phyloP scores from a whole-genome alignment of 139 green algal genomes.

The Volvox africanus region DNA sequence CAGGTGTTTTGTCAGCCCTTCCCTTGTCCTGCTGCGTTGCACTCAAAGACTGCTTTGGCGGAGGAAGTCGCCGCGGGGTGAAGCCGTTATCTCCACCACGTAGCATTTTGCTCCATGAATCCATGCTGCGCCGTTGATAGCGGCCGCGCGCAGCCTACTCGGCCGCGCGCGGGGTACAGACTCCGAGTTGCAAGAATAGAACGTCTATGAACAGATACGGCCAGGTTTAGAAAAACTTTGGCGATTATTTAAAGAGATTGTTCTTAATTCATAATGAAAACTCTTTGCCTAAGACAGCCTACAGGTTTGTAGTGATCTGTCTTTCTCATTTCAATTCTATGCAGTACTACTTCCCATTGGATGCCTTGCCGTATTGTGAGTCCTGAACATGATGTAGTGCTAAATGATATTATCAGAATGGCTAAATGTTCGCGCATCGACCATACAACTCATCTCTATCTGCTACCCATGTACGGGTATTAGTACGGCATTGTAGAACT shows the following conservation, averaged over 20 bases:
- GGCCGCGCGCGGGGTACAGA: slow-evolving; percentile 5
- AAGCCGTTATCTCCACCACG: slow-evolving; percentile 1
- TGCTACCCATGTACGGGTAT: no score
- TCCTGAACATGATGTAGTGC: neutral
- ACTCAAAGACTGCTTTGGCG: neutral
- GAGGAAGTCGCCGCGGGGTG: neutral
- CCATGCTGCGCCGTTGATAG: neutral
- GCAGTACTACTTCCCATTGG: no score
- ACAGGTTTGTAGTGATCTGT: no score
- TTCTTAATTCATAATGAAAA: no score
- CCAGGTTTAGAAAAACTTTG: neutral
- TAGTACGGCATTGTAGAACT: no score
- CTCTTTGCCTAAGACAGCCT: no score
- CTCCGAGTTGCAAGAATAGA: no score
- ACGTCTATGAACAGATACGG: neutral
- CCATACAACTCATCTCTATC: no score
- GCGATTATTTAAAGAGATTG: no score
- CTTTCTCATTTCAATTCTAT: no score
- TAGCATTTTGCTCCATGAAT: slow-evolving; percentile 12
- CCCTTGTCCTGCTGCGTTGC: neutral
- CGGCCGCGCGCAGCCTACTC: neutral
- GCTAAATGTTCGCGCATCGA: no score
- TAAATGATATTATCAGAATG: neutral
- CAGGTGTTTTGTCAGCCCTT: neutral
- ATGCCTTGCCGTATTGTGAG: no score